A percentile compares a stretch with the other conserved stretches of the same genome.
These are phyloP conservation scores for Fomitopsis pulvina DNA, from an alignment of 768 basidiomycete genomes.

Conservation along the genomic window DNA sequence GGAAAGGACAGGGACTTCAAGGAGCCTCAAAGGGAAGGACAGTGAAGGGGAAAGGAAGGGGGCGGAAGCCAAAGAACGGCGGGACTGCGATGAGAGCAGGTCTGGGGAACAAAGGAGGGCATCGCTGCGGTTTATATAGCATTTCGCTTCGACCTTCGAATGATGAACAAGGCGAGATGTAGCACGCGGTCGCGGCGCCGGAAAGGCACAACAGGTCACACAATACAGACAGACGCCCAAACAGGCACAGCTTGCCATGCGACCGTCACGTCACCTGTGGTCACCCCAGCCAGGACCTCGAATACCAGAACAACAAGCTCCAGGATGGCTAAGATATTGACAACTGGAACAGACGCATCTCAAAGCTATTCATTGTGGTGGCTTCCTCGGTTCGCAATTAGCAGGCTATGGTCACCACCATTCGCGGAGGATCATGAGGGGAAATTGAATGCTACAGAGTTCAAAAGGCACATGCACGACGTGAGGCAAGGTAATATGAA, in stretches of 20 bases:
- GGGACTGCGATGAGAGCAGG: conserved; percentile 4
- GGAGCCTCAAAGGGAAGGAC: not conserved
- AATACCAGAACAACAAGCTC: too few relatives aligned
- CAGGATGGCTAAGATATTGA: too few relatives aligned
- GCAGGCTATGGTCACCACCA: too few relatives aligned
- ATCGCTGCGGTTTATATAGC: conserved; percentile 1
- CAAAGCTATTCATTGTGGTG: too few relatives aligned
- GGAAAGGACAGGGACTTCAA: not conserved
- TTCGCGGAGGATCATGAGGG: too few relatives aligned
- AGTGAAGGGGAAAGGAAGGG: not conserved
- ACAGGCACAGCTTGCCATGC: not conserved
- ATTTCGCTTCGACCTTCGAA: not conserved
- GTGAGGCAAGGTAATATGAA: too few relatives aligned
- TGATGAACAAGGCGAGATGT: not conserved
- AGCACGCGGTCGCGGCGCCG: not conserved
- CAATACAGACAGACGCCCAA: too few relatives aligned
- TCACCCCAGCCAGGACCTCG: not conserved
- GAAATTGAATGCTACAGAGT: too few relatives aligned
- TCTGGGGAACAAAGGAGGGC: not conserved
- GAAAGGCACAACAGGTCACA: not conserved
- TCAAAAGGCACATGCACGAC: too few relatives aligned
- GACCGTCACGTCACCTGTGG: not conserved
- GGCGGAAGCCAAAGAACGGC: conserved; percentile 2
- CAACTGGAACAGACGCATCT: too few relatives aligned
- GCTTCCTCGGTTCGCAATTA: too few relatives aligned